Base-by-base conservation (phyloP, 352 stramenopile genomes). In the Phytophthora parvispora region DNA sequence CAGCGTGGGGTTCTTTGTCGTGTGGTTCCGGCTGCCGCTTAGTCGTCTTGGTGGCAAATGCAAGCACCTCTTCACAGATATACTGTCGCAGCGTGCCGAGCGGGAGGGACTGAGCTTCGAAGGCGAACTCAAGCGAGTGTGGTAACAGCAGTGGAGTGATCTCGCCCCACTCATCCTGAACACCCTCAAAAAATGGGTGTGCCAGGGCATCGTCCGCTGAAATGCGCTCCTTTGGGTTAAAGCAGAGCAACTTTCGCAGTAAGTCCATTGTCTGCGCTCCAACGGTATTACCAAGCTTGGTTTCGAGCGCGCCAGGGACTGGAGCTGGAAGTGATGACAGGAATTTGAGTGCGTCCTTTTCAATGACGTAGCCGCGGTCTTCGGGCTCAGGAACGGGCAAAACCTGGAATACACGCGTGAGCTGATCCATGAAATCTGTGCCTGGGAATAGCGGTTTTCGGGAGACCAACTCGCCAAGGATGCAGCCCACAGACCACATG, bases 161-260 rank as follows among this genome's bases (percentile, higher is more conserved):
- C 50, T 91, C 81, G 8, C 89, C 89, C 89, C 89, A 96, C 29
- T 96, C 89, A 12, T 98, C 89, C 55, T 98, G 90, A 40, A 98
- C 84, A 15, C 95, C 90, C 6, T 90, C 80, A 40, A 98, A 94
- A 63, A 97, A 98, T 18, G 91, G 83, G 52, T 98, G 95, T 9
- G 67, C 75, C 2, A 99, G 76, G 3, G 96, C 96, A 42, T 95
- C 86, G 42, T 95, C 86, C 1, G 95, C 94, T 36, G 88, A 97
- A 48, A 98, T 94, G 4, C 96, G 87, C 65, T 98, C 80, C 34
- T 86, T 83, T 2, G 96, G 96, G 67, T 98, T 97, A 60, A 99
- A 98, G 29, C 84, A 88, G 6, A 99, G 76, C 64, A 99, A 77
- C 24, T 75, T 71, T 34, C 94, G 78, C 40, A 99, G 80, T 13